Conservation (phyloP, 1,284 basidiomycete species). For the Sporisorium exsertum region DNA sequence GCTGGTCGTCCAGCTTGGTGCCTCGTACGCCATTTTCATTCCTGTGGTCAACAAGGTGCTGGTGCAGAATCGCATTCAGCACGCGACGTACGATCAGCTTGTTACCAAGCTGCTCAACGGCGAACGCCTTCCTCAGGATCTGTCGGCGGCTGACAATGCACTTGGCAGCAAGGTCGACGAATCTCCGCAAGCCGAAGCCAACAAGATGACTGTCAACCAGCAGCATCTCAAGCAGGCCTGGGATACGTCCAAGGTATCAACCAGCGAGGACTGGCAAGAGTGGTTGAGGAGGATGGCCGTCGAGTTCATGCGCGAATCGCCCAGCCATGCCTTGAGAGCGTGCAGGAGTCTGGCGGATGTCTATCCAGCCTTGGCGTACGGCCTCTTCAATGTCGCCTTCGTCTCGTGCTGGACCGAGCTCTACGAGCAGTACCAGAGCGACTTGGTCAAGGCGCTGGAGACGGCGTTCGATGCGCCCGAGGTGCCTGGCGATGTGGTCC, state of each 20-base stretch:
- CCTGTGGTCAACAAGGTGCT: conserved; percentile 94
- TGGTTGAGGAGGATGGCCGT: conserved; percentile 95
- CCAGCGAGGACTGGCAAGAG: conserved; percentile 89
- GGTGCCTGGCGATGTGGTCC: conserved; percentile 91
- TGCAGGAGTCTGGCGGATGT: conserved; percentile 94
- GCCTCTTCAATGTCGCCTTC: conserved; percentile 98
- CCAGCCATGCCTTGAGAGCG: conserved; percentile 94
- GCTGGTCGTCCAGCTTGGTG: conserved; percentile 89
- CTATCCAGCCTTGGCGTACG: conserved; percentile 89
- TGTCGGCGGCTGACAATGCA: conserved; percentile 59
- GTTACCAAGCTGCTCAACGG: conserved; percentile 90
- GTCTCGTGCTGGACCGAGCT: conserved; percentile 97
- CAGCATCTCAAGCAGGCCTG: conserved; percentile 97
- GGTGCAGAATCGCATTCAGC: conserved; percentile 82
- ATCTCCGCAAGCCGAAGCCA: conserved; percentile 70
- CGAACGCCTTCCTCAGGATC: conserved; percentile 82
- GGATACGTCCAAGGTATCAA: conserved; percentile 85
- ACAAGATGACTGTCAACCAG: conserved; percentile 96
- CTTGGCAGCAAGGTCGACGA: conserved; percentile 68
- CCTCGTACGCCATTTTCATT: conserved; percentile 96
- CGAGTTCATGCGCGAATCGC: conserved; percentile 98
- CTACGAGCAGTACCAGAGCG: conserved; percentile 76
- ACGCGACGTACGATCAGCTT: conserved; percentile 87
- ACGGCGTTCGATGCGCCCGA: conserved; percentile 83
- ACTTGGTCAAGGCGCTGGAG: conserved; percentile 88